phyloP scores from a whole-genome alignment of 1,284 basidiomycete genomes.

The Moniliophthora roreri region DNA sequence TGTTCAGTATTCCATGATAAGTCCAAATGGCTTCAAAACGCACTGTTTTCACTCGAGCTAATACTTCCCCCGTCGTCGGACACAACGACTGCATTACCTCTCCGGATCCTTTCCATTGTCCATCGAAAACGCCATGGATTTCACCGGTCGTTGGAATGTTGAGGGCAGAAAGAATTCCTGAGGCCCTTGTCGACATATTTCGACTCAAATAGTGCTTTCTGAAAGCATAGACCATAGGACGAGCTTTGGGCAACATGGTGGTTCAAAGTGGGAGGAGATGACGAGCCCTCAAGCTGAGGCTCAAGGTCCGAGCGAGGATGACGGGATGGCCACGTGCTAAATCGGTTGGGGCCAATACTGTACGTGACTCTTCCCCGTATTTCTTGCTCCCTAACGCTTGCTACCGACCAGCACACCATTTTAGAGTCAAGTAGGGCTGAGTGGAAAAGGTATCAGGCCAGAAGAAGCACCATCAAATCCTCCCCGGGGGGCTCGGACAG shows the following conservation, averaged over 20 bases:
- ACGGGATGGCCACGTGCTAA: too few species aligned
- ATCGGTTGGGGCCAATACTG: too few species aligned
- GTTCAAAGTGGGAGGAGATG: background rate
- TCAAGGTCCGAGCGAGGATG: constrained; percentile 1
- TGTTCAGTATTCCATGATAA: constrained; percentile 2
- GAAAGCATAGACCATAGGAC: background rate
- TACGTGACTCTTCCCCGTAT: too few species aligned
- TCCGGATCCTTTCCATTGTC: constrained; percentile 75
- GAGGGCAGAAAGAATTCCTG: constrained; percentile 59
- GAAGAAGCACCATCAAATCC: too few species aligned
- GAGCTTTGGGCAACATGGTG: constrained; percentile 10
- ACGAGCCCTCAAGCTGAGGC: too few species aligned
- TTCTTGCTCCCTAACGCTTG: too few species aligned
- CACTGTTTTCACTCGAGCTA: constrained; percentile 68
- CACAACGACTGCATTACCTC: constrained; percentile 68
- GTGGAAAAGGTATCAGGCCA: too few species aligned
- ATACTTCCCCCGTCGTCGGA: constrained; percentile 74
- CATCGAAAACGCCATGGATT: constrained; percentile 74
- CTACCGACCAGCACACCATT: too few species aligned
- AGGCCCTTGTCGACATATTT: constrained; percentile 61
- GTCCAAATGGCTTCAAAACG: constrained; percentile 24
- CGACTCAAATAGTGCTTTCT: constrained; percentile 25
- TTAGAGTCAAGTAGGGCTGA: too few species aligned
- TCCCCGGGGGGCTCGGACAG: too few species aligned
- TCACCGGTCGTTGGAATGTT: constrained; percentile 56